Percentiles rank a stretch among this genome's conserved stretches.
Evolutionary conservation across 2,329 filamentous ascomycete genomes (phyloP).

Genomic region (Colletotrichum sp.): DNA sequence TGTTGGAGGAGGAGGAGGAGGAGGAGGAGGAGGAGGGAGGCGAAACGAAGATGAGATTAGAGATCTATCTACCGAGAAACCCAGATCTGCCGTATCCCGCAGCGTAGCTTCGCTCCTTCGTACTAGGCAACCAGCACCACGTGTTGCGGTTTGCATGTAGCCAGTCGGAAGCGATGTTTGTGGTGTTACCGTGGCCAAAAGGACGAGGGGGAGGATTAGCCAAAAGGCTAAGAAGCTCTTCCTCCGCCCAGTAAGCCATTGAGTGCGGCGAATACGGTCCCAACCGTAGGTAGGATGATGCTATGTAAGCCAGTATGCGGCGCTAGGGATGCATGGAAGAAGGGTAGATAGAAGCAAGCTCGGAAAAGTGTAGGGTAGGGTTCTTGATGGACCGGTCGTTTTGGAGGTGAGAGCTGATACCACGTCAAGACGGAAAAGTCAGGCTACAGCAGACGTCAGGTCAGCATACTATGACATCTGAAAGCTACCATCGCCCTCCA

Average conservation of each 20-base stretch:
- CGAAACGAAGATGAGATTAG: neutral
- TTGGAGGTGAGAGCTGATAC: neutral
- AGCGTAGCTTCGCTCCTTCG: neutral
- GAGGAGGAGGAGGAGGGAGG: neutral
- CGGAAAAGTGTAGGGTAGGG: neutral
- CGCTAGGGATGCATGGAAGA: neutral
- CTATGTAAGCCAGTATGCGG: neutral
- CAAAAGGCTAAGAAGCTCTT: neutral
- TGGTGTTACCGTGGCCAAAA: neutral
- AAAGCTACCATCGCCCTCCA: neutral
- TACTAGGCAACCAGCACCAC: neutral
- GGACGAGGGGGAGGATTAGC: neutral
- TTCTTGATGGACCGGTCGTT: neutral
- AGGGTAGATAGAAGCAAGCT: neutral
- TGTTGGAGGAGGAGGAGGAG: neutral
- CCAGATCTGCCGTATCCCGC: neutral
- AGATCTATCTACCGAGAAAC: neutral
- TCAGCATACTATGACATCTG: slow-evolving; percentile 3
- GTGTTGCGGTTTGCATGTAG: neutral
- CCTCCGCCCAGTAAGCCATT: neutral
- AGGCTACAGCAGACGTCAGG: neutral
- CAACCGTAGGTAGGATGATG: neutral
- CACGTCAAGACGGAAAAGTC: neutral
- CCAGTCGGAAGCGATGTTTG: neutral
- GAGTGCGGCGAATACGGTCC: neutral